phyloP scores from a whole-genome alignment of 306 rosid genomes.

The Vigna unguiculata region DNA sequence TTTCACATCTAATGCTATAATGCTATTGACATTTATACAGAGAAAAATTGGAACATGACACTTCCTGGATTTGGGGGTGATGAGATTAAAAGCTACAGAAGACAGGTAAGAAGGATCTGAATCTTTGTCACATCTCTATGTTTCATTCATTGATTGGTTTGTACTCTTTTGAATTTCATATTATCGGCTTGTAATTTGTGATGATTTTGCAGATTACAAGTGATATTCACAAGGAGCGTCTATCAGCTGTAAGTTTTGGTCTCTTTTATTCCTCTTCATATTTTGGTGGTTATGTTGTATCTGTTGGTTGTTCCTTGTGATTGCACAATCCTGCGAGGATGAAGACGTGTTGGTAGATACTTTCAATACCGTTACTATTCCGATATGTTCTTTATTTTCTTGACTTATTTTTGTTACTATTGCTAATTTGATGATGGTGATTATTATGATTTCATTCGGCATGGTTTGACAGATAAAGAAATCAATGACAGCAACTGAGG shows the following conservation, averaged over 20 bases:
- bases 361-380: neutral
- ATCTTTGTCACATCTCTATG: slow-evolving; percentile 37
- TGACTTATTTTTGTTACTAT: slow-evolving; percentile 14
- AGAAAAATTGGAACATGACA: slow-evolving; percentile 86
- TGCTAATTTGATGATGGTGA: neutral
- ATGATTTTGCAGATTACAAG: slow-evolving; percentile 63
- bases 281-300: slow-evolving; percentile 13
- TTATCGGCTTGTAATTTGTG: slow-evolving; percentile 38
- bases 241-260: slow-evolving; percentile 74
- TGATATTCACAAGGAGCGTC: slow-evolving; percentile 93
- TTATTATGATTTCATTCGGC: slow-evolving; percentile 25
- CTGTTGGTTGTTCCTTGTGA: slow-evolving; percentile 19
- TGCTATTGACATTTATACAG: slow-evolving; percentile 50
- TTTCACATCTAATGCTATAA: slow-evolving; percentile 36
- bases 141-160: slow-evolving; percentile 17
- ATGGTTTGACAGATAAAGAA: slow-evolving; percentile 78
- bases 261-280: slow-evolving; percentile 23
- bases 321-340: slow-evolving; percentile 1
- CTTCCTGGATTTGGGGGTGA: slow-evolving; percentile 97
- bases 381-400: slow-evolving; percentile 11
- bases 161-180: slow-evolving; percentile 27
- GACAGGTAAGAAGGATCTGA: slow-evolving; percentile 59
- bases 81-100: slow-evolving; percentile 85
- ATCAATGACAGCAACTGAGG: slow-evolving; percentile 72
- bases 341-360: neutral